Percentiles rank a stretch among this genome's conserved stretches.
phyloP scores from a whole-genome alignment of 2,329 filamentous ascomycete species.

The Periconia sp. region DNA sequence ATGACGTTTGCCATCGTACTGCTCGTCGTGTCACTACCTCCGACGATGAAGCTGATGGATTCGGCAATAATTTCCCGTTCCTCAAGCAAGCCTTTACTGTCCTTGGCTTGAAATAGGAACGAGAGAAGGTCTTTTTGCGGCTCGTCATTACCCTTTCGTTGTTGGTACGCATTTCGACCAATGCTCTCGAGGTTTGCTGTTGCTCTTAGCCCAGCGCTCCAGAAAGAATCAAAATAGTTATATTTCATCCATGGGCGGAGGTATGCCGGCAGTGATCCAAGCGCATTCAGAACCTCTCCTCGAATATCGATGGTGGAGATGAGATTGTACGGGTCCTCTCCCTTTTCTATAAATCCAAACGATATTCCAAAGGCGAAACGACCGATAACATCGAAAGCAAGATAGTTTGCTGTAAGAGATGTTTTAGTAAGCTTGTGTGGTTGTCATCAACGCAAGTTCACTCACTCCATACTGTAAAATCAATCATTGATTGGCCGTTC shows the following conservation, averaged over 20 bases:
- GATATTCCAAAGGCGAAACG: constrained; percentile 43
- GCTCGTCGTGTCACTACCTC: constrained; percentile 3
- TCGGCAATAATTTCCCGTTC: constrained; percentile 3
- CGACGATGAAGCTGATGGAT: constrained; percentile 6
- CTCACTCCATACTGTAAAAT: constrained; percentile 16
- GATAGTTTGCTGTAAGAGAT: constrained; percentile 41
- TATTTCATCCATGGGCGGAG: neutral
- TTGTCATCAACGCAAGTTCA: too few species aligned
- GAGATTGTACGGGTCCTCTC: constrained; percentile 25
- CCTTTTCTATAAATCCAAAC: constrained; percentile 37
- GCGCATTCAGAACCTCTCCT: neutral
- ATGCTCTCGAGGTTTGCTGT: neutral
- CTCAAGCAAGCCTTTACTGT: neutral
- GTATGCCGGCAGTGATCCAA: neutral
- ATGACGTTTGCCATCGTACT: constrained; percentile 2
- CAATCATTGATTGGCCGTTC: neutral
- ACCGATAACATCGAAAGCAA: constrained; percentile 54
- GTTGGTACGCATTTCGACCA: neutral
- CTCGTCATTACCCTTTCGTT: neutral
- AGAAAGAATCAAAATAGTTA: neutral
- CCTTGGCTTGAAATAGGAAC: neutral
- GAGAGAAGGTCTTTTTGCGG: neutral
- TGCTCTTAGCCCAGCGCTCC: neutral
- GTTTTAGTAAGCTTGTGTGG: too few species aligned
- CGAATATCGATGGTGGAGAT: neutral